Evolutionary conservation across 2,329 filamentous ascomycete genomes (phyloP), one percentile per base, ranked within the genome.

Genomic region (Colletotrichum lupini): DNA sequence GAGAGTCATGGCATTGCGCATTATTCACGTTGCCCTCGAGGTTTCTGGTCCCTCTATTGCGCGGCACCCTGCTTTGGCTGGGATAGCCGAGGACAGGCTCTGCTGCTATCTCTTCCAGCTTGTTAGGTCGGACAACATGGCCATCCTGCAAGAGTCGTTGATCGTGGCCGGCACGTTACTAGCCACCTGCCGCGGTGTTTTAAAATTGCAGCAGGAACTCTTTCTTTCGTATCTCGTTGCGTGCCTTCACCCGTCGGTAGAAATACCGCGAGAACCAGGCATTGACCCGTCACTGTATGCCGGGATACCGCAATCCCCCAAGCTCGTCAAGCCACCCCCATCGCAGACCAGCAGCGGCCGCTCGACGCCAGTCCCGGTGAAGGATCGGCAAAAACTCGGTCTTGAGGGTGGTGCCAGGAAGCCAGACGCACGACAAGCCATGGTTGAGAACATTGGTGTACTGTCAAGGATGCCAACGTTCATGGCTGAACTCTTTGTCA

Each of bases 41-140:
- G 96, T 99, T 71, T 95, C 97, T 1, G 97, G 97, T 0, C 96
- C 97, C 4, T 97, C 95, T 8, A 98, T 99, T 80, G 94, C 95
- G 61, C 93, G 94, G 75, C 97, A 99, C 81, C 95, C 96, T 6
- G 94, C 93, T 71, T 86, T 99, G 64, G 95, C 96, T 12, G 91
- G 90, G 5, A 89, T 99, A 68, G 97, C 97, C 0, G 95, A 98
- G 81, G 96, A 99, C 81, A 94, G 95, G 28, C 87, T 99, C 28
- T 99, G 97, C 81, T 93, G 94, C 75, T 95, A 98, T 82, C 88
- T 99, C 11, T 99, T 99, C 85, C 97, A 99, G 84, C 90, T 99
- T 32, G 95, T 98, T 53, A 91, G 96, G 72, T 98, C 95, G 6
- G 97, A 99, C 78, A 98, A 98, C 78, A 97, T 98, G 90, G 93